Evolutionary conservation across 176 grass and related monocot genomes (phyloP), one percentile per base, ranked within the genome.

Genomic region (Alloteropsis semialata): DNA sequence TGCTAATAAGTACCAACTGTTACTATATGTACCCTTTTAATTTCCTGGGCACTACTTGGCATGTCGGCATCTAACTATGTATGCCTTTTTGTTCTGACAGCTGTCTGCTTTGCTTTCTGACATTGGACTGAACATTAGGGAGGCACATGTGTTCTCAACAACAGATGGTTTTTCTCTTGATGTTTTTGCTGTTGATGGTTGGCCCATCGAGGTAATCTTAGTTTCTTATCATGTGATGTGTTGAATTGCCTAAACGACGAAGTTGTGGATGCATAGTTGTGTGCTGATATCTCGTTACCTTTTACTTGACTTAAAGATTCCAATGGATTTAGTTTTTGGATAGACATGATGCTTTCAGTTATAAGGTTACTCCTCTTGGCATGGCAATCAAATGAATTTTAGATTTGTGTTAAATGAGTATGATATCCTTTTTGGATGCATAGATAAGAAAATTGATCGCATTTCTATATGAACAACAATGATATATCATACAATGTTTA

Each of bases 161-260:
- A 80, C 38, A 10, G 89, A 97, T 86, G 78, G 93, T 51, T 96
- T 92, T 87, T 96, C 93, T 82, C 88, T 96, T 63, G 75, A 92
- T 88, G 90, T 91, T 74, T 96, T 96, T 79, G 90, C 89, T 78
- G 93, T 96, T 45, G 90, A 96, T 78, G 93, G 93, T 78, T 96
- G 93, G 93, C 19, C 46, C 25, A 66, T 64, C 59, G 86, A 92
- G 90, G 93, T 96, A 87, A 60, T 80, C 30, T 71, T 70, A 19
- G 39, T 36, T 69, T 85, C 38, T 28, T 78, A 28, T 70, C 17
- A 28, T 78, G 15, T 27, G 2, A 36, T 69, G 18, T 46, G 13
- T 16, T 57, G 73, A 58, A 58, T 58, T 77, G n/a, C 65, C 65
- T 80, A 63, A 32, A n/a, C 32, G 6, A 18, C 6, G n/a, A 71